Evolutionary conservation across 352 stramenopile species (phyloP), one percentile per base, ranked within the genome.

Genomic region (Phytophthora pistaciae): DNA sequence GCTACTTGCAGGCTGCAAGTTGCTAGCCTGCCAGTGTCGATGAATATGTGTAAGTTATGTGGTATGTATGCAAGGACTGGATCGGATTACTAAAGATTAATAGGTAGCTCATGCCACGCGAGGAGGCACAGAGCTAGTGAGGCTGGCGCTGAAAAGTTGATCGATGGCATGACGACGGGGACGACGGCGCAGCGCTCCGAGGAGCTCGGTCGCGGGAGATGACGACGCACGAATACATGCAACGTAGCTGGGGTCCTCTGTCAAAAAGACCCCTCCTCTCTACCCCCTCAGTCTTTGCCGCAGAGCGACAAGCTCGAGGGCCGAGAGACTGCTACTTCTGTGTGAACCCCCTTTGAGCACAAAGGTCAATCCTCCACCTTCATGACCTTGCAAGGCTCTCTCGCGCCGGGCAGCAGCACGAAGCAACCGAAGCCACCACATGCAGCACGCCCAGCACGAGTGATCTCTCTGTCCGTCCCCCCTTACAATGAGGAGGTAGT

Each of bases 21-120:
- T n/a, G n/a, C n/a, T n/a, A n/a, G 25, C 25, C 25, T 29, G 25
- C 25, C 5, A 29, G 3, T 29, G 25, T 29, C 25, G 25, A 29
- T 29, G 8, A 49, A 31, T 59, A 72, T 40, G 46, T 18, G 13
- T 44, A n/a, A n/a, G n/a, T n/a, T n/a, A n/a, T n/a, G n/a, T n/a
- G n/a, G n/a, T n/a, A 68, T 33, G 42, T 20, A 33, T 55, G 46
- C 3, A 78, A 38, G 11, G 70, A 85, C 85, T 91, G 85, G 77
- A 93, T 93, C 85, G 62, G 85, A 89, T 93, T 93, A 93, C 85
- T 93, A 93, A 93, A 93, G 85, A 91, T 85, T 78, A 64, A 61
- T 60, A 57, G 54, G 60, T 70, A 56, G 68, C 29, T 85, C 78
- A 83, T 88, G 75, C 71, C 72, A 80, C 66, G 40, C 16, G 53